These are phyloP conservation scores for Albifimbria verrucaria DNA, from an alignment of 2,329 filamentous ascomycete genomes.

Conservation along the genomic window DNA sequence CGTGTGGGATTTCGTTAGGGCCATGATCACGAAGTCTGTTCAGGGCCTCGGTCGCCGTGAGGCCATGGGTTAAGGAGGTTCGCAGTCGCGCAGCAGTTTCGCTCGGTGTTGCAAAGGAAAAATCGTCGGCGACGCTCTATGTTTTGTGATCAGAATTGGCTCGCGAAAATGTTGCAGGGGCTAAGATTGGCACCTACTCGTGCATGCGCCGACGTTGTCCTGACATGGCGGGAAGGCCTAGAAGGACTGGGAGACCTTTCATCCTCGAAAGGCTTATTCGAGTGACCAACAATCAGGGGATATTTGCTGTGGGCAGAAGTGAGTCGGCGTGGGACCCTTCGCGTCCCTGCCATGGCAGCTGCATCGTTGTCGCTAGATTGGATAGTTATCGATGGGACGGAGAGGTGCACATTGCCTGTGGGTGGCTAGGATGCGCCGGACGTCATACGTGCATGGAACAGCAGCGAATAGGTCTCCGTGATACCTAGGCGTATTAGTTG, in stretches of 20 bases:
- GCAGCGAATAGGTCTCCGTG: too few relatives aligned
- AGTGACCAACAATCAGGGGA: slow-evolving; percentile 29
- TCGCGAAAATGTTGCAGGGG: not conserved
- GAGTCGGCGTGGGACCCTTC: slow-evolving; percentile 26
- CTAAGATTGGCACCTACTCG: slow-evolving; percentile 38
- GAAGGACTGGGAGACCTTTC: slow-evolving; percentile 16
- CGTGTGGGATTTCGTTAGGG: slow-evolving; percentile 90
- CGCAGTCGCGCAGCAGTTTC: slow-evolving; percentile 75
- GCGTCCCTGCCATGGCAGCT: slow-evolving; percentile 33
- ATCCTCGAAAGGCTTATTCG: slow-evolving; percentile 18
- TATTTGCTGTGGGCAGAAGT: slow-evolving; percentile 30
- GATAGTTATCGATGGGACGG: not conserved
- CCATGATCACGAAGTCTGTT: slow-evolving; percentile 77
- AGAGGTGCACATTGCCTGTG: not conserved
- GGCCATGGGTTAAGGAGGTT: slow-evolving; percentile 79
- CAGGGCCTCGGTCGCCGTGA: slow-evolving; percentile 77
- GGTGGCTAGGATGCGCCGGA: not conserved
- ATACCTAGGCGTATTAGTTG: too few relatives aligned
- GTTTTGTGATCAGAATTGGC: not conserved
- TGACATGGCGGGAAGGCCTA: slow-evolving; percentile 32
- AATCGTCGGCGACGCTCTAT: slow-evolving; percentile 57
- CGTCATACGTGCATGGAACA: not conserved
- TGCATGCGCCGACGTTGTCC: slow-evolving; percentile 54
- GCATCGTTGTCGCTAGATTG: slow-evolving; percentile 24
- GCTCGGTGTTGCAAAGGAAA: slow-evolving; percentile 66